Percentiles rank a stretch among this genome's conserved stretches.
phyloP scores from a whole-genome alignment of 2,329 filamentous ascomycete genomes.

The Lecanicillium sp. region DNA sequence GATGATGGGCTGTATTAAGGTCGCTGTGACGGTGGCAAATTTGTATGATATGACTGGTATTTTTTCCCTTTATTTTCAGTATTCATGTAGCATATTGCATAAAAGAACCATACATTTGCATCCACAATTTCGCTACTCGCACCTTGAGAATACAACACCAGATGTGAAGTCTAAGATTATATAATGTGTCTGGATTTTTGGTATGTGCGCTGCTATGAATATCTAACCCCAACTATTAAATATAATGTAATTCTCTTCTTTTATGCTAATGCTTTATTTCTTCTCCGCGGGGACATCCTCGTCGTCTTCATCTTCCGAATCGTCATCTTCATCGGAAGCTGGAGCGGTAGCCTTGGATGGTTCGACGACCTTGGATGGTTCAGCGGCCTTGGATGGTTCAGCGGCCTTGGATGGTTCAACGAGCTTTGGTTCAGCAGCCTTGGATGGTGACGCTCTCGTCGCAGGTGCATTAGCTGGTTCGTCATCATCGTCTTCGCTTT shows the following conservation, averaged over 20 bases:
- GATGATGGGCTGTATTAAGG: constrained; percentile 50
- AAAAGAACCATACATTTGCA: background rate
- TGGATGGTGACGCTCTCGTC: background rate
- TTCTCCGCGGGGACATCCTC: constrained; percentile 17
- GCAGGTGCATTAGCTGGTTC: background rate
- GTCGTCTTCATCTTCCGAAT: constrained; percentile 20
- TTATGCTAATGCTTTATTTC: too few relatives aligned
- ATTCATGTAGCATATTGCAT: too few relatives aligned
- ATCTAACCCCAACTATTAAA: background rate
- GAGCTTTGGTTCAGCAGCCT: background rate
- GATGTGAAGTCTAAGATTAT: background rate
- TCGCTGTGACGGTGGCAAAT: too few relatives aligned
- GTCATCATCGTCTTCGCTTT: constrained; percentile 7
- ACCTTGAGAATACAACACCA: background rate
- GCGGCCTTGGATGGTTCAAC: background rate
- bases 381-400: background rate
- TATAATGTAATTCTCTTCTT: too few relatives aligned
- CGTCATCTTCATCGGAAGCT: constrained; percentile 15
- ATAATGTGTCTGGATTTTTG: background rate
- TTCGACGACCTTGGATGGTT: background rate
- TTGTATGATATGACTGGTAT: background rate
- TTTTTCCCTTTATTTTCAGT: background rate
- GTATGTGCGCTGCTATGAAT: constrained; percentile 5
- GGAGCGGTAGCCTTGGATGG: background rate
- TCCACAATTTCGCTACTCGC: background rate